Evolutionary conservation across 2,329 filamentous ascomycete species (phyloP).

Genomic region (Bertia moriformis): DNA sequence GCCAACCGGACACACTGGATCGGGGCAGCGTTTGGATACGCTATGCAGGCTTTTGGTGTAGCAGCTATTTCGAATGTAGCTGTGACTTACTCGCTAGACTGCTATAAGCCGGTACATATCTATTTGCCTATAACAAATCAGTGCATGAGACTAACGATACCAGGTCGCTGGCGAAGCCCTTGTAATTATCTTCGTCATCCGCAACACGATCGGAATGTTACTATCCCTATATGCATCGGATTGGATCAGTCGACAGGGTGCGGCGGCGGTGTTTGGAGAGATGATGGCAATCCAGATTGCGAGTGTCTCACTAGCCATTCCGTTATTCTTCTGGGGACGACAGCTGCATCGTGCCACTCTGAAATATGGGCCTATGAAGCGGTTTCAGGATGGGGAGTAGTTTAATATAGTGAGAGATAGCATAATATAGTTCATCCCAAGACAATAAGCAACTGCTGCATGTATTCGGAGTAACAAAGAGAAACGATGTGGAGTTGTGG

Average conservation of each 20-base stretch:
- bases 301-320: not conserved
- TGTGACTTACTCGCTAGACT: not conserved
- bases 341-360: not conserved
- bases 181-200: not conserved
- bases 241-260: not conserved
- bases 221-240: not conserved
- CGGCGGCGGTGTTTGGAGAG: not conserved
- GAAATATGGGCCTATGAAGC: not conserved
- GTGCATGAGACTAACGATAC: not conserved
- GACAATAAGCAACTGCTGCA: too few relatives aligned
- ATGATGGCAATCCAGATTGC: not conserved
- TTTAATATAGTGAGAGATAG: too few relatives aligned
- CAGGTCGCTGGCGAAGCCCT: not conserved
- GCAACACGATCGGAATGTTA: not conserved
- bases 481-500: too few relatives aligned
- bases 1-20: not conserved
- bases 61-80: not conserved
- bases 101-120: not conserved
- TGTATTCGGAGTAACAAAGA: too few relatives aligned
- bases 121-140: not conserved
- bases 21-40: not conserved
- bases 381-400: too few relatives aligned
- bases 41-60: not conserved
- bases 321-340: not conserved
- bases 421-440: too few relatives aligned